phyloP scores from a whole-genome alignment of 2,329 filamentous ascomycete species.

The Gnomoniopsis smithogilvyi region DNA sequence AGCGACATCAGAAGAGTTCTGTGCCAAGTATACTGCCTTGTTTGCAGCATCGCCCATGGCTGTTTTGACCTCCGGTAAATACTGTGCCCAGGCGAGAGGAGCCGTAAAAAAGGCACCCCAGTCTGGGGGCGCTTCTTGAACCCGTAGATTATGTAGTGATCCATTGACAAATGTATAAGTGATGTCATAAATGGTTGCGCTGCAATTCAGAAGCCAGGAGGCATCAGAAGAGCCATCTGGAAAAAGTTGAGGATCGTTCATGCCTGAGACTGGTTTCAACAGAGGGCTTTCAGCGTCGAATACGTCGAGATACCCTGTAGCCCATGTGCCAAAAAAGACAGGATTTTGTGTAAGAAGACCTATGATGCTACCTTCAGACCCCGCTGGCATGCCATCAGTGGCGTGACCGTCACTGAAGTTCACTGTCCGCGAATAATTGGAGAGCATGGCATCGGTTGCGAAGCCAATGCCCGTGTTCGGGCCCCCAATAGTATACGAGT shows the following conservation, averaged over 20 bases:
- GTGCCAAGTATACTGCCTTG: background rate
- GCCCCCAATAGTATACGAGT: background rate
- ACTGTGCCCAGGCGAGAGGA: background rate
- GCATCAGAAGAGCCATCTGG: background rate
- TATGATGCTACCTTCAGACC: background rate
- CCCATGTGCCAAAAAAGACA: background rate
- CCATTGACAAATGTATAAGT: background rate
- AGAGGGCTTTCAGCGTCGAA: background rate
- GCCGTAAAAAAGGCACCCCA: conserved; percentile 5
- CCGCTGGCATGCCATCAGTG: background rate
- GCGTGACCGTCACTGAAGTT: too few relatives aligned
- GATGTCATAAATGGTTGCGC: background rate
- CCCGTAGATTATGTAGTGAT: background rate
- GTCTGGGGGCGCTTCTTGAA: background rate
- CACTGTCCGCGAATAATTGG: background rate
- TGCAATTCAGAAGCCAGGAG: background rate
- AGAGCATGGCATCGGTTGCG: background rate
- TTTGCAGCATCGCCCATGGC: background rate
- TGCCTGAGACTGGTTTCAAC: background rate
- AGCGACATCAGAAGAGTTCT: background rate
- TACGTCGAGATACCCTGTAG: background rate
- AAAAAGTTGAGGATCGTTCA: background rate
- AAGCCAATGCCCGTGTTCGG: background rate
- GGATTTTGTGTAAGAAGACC: background rate
- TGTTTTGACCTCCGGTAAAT: background rate